Percentiles rank a stretch among this genome's conserved stretches.
Evolutionary conservation across 2,329 filamentous ascomycete species (phyloP).

Genomic region (Aspergillus sojae): DNA sequence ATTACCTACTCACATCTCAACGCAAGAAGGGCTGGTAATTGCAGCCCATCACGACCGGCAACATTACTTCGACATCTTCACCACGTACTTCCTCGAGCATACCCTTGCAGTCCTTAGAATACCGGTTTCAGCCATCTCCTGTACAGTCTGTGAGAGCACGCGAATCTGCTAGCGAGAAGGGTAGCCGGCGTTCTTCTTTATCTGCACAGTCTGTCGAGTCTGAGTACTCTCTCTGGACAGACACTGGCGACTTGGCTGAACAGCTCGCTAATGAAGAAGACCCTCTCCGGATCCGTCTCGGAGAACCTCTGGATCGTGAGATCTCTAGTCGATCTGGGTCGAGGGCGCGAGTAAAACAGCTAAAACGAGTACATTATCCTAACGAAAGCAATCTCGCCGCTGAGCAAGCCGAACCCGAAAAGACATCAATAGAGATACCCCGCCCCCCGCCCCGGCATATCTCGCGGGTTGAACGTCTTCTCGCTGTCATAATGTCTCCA

Average conservation of each 20-base stretch:
- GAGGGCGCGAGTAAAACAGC: constrained; percentile 43
- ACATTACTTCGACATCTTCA: constrained; percentile 74
- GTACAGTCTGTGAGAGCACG: constrained; percentile 39
- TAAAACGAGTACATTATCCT: constrained; percentile 72
- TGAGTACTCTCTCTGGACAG: constrained; percentile 83
- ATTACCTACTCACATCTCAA: neutral
- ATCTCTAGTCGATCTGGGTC: constrained; percentile 49
- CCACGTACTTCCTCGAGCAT: constrained; percentile 74
- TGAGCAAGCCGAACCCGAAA: constrained; percentile 39
- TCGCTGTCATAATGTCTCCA: constrained; percentile 84
- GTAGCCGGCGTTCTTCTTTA: constrained; percentile 55
- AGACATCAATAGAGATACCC: constrained; percentile 70
- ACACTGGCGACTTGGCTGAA: constrained; percentile 93
- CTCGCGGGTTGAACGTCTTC: constrained; percentile 66
- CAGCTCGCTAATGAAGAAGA: constrained; percentile 83
- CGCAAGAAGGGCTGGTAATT: constrained; percentile 66
- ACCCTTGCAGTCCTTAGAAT: constrained; percentile 73
- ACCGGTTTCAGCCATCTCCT: constrained; percentile 38
- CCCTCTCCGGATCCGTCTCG: constrained; percentile 72
- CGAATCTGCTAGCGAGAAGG: constrained; percentile 51
- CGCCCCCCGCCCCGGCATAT: constrained; percentile 65
- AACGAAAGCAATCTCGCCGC: constrained; percentile 45
- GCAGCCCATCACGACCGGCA: constrained; percentile 76
- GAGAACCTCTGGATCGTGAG: constrained; percentile 66
- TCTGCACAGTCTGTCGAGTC: constrained; percentile 59